These are phyloP conservation scores for Pseudogymnoascus sp. DNA, from an alignment of 2,329 filamentous ascomycete genomes.

Conservation along the genomic window DNA sequence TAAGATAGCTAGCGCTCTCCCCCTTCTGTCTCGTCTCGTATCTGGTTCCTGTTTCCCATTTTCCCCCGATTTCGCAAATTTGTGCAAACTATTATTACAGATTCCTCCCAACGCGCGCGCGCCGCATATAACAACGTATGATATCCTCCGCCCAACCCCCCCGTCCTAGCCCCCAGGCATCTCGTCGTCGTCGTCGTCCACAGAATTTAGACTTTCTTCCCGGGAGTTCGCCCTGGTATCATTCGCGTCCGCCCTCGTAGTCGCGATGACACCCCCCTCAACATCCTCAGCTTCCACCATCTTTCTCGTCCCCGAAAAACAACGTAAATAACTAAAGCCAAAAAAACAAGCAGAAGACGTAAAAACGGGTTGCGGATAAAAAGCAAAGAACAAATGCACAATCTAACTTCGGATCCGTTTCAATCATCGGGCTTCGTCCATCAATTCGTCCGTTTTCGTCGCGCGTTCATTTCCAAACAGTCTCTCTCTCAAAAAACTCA, in stretches of 20 bases:
- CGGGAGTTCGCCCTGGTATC: neutral
- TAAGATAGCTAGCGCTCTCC: neutral
- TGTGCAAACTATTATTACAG: constrained; percentile 1
- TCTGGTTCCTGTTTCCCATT: neutral
- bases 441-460: neutral
- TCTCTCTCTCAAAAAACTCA: neutral
- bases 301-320: neutral
- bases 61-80: neutral
- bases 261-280: neutral
- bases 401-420: neutral
- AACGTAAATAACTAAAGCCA: neutral
- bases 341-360: neutral
- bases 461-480: neutral
- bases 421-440: neutral
- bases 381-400: neutral
- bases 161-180: neutral
- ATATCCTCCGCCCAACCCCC: neutral
- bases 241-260: neutral
- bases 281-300: neutral
- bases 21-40: neutral
- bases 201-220: neutral
- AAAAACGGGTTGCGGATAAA: neutral
- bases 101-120: neutral
- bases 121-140: neutral
- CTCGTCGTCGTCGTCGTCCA: neutral